Evolutionary conservation across 257 asterid species (phyloP).

Genomic region (Gardenia jasminoides): DNA sequence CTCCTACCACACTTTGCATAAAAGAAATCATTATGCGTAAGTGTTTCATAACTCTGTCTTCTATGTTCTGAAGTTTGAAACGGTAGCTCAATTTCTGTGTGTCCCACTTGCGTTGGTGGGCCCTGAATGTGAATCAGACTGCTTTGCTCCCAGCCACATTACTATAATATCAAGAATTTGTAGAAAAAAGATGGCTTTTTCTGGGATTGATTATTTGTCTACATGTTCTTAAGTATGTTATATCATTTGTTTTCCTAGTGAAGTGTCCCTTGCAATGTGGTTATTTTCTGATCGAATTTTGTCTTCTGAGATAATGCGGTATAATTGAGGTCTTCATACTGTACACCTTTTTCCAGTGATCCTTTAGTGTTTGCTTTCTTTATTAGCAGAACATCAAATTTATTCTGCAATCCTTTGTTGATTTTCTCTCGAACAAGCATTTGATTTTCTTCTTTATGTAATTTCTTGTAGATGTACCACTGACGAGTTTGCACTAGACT

Average conservation of each 20-base stretch:
- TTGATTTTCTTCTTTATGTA: not conserved
- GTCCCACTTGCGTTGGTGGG: conserved; percentile 9
- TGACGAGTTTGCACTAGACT: not conserved
- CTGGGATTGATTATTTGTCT: not conserved
- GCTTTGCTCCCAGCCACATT: not conserved
- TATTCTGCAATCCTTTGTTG: not conserved
- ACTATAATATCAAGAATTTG: not conserved
- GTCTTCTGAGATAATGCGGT: not conserved
- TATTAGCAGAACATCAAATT: not conserved
- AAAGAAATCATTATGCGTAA: not conserved
- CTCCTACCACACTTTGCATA: not conserved
- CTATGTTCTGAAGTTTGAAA: not conserved
- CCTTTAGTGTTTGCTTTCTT: conserved; percentile 1
- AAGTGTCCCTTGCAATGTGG: not conserved
- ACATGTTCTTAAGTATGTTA: not conserved
- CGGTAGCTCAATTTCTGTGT: not conserved
- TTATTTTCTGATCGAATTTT: not conserved
- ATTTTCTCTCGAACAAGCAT: not conserved
- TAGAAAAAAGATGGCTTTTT: not conserved
- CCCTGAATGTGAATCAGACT: conserved; percentile 1
- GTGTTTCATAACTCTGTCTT: not conserved
- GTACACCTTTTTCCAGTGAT: not conserved
- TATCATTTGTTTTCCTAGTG: not conserved
- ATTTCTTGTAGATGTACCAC: not conserved
- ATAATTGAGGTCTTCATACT: not conserved